Conservation (phyloP, 768 basidiomycete species). For the Xanthoconium stramineum region DNA sequence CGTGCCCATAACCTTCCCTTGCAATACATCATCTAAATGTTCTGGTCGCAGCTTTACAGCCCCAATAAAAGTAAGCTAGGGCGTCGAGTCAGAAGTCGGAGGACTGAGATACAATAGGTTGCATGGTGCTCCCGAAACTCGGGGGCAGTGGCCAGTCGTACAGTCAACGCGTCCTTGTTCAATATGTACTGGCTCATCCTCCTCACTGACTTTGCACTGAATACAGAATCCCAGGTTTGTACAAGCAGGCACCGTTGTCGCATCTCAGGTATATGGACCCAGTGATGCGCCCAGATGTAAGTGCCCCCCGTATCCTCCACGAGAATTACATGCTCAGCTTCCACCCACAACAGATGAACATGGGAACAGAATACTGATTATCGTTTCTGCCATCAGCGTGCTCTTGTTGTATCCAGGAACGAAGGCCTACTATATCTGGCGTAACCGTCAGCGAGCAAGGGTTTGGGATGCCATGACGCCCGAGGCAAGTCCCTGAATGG, state of each 20-base stretch:
- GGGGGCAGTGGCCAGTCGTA: slow-evolving; percentile 55
- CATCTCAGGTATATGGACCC: slow-evolving; percentile 53
- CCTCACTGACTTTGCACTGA: too few relatives aligned
- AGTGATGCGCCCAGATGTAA: slow-evolving; percentile 56
- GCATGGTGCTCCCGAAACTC: slow-evolving; percentile 61
- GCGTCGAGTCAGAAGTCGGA: too few relatives aligned
- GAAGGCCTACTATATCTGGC: slow-evolving; percentile 55
- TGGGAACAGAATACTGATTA: slow-evolving; percentile 52
- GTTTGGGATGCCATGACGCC: slow-evolving; percentile 57
- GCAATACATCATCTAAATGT: neutral
- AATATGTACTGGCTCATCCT: too few relatives aligned
- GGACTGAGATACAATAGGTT: slow-evolving; percentile 23
- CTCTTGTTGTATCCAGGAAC: slow-evolving; percentile 49
- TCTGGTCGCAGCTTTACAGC: slow-evolving; percentile 39
- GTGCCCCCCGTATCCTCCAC: slow-evolving; percentile 4
- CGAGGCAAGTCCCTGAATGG: slow-evolving; percentile 31
- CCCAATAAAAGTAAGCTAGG: slow-evolving; percentile 39
- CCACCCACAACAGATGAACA: slow-evolving; percentile 41
- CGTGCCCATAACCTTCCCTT: neutral
- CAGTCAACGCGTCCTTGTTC: slow-evolving; percentile 45
- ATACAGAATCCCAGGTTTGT: slow-evolving; percentile 31
- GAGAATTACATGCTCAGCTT: too few relatives aligned
- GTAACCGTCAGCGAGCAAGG: slow-evolving; percentile 50
- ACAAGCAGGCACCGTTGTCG: slow-evolving; percentile 42
- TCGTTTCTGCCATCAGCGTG: slow-evolving; percentile 27